Evolutionary conservation across 2,329 filamentous ascomycete genomes (phyloP).

Genomic region (Calonectria crousiana): DNA sequence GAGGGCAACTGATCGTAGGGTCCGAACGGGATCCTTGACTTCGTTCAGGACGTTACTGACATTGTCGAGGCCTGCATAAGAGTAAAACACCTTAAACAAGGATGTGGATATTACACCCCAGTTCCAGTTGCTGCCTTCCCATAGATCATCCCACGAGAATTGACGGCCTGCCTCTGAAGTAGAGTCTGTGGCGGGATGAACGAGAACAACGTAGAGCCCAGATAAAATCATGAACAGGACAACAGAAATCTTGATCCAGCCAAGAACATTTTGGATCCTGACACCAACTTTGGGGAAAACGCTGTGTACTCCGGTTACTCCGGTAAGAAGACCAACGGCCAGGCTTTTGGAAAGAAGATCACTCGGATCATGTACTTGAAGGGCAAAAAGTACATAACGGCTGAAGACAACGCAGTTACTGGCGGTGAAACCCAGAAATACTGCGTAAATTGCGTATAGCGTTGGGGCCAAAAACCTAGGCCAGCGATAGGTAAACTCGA

Average conservation of each 20-base stretch:
- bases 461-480: constrained; percentile 75
- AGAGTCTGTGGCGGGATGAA: constrained; percentile 47
- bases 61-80: constrained; percentile 75
- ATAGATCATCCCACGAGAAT: constrained; percentile 65
- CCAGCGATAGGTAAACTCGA: constrained; percentile 75
- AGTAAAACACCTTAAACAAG: constrained; percentile 77
- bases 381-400: constrained; percentile 72
- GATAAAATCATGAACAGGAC: constrained; percentile 72
- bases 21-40: constrained; percentile 75
- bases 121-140: constrained; percentile 76
- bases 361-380: constrained; percentile 62
- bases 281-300: constrained; percentile 69
- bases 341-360: constrained; percentile 67
- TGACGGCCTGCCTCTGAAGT: constrained; percentile 14
- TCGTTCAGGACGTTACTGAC: constrained; percentile 79
- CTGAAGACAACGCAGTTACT: constrained; percentile 79
- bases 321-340: constrained; percentile 67
- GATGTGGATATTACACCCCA: constrained; percentile 76
- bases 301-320: constrained; percentile 70
- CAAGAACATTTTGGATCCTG: constrained; percentile 70
- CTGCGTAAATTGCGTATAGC: constrained; percentile 71
- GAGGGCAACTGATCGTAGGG: constrained; percentile 71
- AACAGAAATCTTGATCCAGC: constrained; percentile 73
- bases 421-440: constrained; percentile 75
- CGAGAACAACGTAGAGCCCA: constrained; percentile 69